A percentile compares a stretch with the other conserved stretches of the same genome.
Conservation (phyloP, 176 grass and related monocot species). For the Ampelocalamus luodianensis region DNA sequence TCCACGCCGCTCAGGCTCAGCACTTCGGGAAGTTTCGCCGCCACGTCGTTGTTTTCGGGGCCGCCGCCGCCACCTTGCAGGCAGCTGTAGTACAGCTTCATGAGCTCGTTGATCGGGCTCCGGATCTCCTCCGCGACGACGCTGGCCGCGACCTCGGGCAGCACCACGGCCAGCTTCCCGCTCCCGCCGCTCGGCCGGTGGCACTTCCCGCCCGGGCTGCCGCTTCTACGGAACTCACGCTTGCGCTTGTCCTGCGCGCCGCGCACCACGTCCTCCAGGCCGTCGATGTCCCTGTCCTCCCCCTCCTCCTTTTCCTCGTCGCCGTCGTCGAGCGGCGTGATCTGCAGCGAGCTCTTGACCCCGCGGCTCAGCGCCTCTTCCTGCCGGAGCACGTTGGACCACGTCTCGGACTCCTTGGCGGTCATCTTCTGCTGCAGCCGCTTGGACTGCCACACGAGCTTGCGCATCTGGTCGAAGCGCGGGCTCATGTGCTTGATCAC, state of each 20-base stretch:
- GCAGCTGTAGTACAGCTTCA: constrained; percentile 40
- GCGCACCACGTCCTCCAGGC: background rate
- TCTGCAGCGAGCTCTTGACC: constrained; percentile 24
- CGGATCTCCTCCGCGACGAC: background rate
- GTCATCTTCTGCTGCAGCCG: constrained; percentile 75
- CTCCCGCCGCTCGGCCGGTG: background rate
- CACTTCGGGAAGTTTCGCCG: no score
- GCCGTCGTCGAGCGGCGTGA: constrained; percentile 29
- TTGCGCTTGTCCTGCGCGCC: constrained; percentile 53
- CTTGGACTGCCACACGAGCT: constrained; percentile 75
- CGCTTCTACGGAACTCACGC: constrained; percentile 14
- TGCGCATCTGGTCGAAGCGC: constrained; percentile 59
- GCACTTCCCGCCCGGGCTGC: background rate
- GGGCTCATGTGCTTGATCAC: constrained; percentile 91
- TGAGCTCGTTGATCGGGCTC: constrained; percentile 43
- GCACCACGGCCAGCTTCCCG: constrained; percentile 9
- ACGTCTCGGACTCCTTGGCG: constrained; percentile 60
- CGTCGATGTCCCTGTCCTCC: no score
- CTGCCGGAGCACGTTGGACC: constrained; percentile 61
- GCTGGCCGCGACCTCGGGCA: constrained; percentile 13
- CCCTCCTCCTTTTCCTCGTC: background rate
- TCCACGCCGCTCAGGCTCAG: no score
- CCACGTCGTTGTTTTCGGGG: background rate
- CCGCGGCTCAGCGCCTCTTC: constrained; percentile 52
- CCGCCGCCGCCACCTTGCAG: background rate